A percentile compares a stretch with the other conserved stretches of the same genome.
Evolutionary conservation across 75 land plant species (phyloP).

Genomic region (Pseudotsuga menziesii): DNA sequence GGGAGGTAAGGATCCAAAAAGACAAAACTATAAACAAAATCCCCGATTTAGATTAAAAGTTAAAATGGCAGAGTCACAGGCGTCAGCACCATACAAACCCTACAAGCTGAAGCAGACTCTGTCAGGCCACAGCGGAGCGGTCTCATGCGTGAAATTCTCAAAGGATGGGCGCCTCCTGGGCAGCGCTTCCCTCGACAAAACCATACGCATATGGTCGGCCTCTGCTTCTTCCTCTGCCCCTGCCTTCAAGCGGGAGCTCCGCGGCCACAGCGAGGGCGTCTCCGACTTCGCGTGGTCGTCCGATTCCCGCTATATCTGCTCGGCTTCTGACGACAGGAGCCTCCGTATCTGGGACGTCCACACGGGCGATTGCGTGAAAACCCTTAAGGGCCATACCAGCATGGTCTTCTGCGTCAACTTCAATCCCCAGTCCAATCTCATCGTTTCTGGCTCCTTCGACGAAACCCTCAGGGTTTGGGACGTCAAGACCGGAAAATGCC

Average conservation of each 20-base stretch:
- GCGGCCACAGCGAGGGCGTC: slow-evolving; percentile 75
- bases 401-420: slow-evolving; percentile 93
- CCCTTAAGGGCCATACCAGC: slow-evolving; percentile 79
- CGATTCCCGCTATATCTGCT: slow-evolving; percentile 69
- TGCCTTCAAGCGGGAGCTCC: slow-evolving; percentile 27
- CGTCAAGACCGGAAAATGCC: slow-evolving; percentile 78
- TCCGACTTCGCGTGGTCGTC: slow-evolving; percentile 91
- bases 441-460: slow-evolving; percentile 87
- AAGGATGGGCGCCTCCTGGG: slow-evolving; percentile 70
- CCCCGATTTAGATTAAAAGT: neutral
- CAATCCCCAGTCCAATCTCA: slow-evolving; percentile 76
- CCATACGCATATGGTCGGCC: slow-evolving; percentile 50
- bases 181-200: slow-evolving; percentile 83
- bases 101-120: slow-evolving; percentile 64
- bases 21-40: no score
- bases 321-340: slow-evolving; percentile 87
- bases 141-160: slow-evolving; percentile 92
- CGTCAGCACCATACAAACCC: slow-evolving; percentile 20
- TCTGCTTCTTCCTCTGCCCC: slow-evolving; percentile 14
- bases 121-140: slow-evolving; percentile 58
- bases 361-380: slow-evolving; percentile 54
- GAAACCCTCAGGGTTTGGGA: slow-evolving; percentile 94
- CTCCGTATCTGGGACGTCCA: slow-evolving; percentile 43
- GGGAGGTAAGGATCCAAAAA: no score
- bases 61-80: neutral